Conservation (phyloP, 164 flowering plant genomes). For the Berberis thunbergii region DNA sequence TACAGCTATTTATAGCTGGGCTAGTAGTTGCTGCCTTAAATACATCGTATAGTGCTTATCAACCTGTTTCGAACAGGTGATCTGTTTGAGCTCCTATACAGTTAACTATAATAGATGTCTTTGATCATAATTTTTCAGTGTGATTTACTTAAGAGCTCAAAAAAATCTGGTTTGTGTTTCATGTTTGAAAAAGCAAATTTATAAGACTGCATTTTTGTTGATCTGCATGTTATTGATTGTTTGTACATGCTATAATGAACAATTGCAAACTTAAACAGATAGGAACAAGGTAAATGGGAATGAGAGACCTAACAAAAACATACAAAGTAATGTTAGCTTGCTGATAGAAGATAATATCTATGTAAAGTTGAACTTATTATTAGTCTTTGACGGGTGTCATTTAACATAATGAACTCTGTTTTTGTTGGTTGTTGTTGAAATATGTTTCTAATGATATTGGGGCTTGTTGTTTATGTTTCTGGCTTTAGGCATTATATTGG, state of each 20-base stretch:
- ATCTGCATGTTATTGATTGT: not conserved
- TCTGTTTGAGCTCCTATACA: not conserved
- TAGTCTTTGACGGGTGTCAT: too few relatives aligned
- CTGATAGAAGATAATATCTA: too few relatives aligned
- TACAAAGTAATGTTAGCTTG: too few relatives aligned
- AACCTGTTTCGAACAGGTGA: slow-evolving; percentile 43
- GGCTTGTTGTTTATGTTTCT: too few relatives aligned
- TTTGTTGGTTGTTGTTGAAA: too few relatives aligned
- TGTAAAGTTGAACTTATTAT: too few relatives aligned
- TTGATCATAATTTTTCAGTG: not conserved
- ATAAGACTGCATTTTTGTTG: not conserved
- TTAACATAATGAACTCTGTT: too few relatives aligned
- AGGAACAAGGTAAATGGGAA: not conserved
- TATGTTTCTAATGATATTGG: too few relatives aligned
- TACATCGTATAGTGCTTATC: slow-evolving; percentile 45
- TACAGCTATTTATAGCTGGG: slow-evolving; percentile 50
- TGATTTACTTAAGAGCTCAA: not conserved
- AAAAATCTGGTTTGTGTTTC: not conserved
- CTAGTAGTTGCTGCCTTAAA: slow-evolving; percentile 53
- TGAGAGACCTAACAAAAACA: not conserved
- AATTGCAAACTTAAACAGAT: too few relatives aligned
- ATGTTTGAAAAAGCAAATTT: not conserved
- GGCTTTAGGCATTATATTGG: too few relatives aligned
- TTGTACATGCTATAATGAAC: too few relatives aligned
- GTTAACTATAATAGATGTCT: not conserved